phyloP scores from a whole-genome alignment of 2,329 filamentous ascomycete species.

The Botrytis porri region DNA sequence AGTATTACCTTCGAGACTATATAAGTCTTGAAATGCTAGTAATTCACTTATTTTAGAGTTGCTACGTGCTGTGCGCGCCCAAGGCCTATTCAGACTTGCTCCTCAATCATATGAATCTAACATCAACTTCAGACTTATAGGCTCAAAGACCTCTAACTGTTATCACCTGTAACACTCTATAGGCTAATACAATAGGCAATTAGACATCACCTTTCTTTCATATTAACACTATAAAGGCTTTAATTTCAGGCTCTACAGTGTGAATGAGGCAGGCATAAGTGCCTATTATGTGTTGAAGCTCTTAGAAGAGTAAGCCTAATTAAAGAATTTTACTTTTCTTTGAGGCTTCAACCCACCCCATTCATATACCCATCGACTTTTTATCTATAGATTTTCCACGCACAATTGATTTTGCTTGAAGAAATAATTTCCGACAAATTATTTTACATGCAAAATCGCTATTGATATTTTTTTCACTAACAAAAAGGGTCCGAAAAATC shows the following conservation, averaged over 20 bases:
- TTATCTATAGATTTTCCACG: background rate
- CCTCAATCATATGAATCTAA: background rate
- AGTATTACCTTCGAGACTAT: background rate
- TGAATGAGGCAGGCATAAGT: background rate
- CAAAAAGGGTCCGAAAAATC: background rate
- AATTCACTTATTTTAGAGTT: background rate
- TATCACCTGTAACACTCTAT: background rate
- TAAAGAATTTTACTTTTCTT: background rate
- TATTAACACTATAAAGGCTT: background rate
- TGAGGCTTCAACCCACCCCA: background rate
- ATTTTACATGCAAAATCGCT: background rate
- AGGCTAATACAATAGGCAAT: background rate
- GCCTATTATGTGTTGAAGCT: background rate
- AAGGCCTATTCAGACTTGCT: background rate
- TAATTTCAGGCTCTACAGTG: background rate
- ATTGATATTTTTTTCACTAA: background rate
- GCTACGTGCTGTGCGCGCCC: background rate
- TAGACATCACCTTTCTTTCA: background rate
- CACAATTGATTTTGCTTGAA: background rate
- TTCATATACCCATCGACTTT: conserved; percentile 1
- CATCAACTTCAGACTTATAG: background rate
- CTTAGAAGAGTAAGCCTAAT: background rate
- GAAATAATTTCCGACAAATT: background rate
- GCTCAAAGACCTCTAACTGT: background rate
- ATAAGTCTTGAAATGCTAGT: background rate